A percentile compares a stretch with the other conserved stretches of the same genome.
Evolutionary conservation across 2,329 filamentous ascomycete genomes (phyloP).

Genomic region (Calonectria pseudoreteaudii): DNA sequence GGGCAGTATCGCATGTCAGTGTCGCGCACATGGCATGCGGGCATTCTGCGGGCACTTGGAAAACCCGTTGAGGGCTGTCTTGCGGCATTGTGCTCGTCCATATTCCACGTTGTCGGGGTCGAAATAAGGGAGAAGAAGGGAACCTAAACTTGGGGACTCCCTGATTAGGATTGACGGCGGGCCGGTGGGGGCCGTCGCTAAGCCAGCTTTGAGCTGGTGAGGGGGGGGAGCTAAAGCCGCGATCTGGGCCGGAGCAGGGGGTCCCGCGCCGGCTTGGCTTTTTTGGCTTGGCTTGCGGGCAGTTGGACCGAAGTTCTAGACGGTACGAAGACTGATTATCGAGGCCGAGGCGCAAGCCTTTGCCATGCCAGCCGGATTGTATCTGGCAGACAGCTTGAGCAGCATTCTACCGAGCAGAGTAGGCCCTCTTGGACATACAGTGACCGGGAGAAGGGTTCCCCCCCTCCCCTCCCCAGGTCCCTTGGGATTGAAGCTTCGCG

Average conservation of each 20-base stretch:
- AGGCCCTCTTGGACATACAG: not conserved
- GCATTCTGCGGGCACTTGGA: not conserved
- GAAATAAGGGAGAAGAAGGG: slow-evolving; percentile 18
- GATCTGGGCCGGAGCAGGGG: slow-evolving; percentile 36
- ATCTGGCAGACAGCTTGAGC: not conserved
- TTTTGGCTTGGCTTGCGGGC: slow-evolving; percentile 13
- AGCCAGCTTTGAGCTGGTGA: slow-evolving; percentile 27
- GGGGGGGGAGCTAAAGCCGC: slow-evolving; percentile 13
- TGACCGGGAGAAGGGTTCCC: not conserved
- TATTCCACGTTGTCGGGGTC: slow-evolving; percentile 14
- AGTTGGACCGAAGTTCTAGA: not conserved
- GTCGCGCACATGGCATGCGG: not conserved
- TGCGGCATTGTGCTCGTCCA: not conserved
- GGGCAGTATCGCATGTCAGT: not conserved
- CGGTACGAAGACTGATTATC: slow-evolving; percentile 3
- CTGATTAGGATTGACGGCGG: slow-evolving; percentile 34
- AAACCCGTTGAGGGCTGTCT: not conserved
- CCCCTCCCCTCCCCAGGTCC: not conserved
- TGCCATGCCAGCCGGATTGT: not conserved
- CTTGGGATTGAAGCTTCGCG: slow-evolving; percentile 3
- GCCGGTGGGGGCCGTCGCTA: slow-evolving; percentile 28
- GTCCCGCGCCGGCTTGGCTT: slow-evolving; percentile 34
- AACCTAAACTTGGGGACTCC: slow-evolving; percentile 27
- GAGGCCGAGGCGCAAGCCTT: not conserved
- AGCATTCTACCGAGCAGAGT: not conserved